Percentiles rank a stretch among this genome's conserved stretches.
Conservation (phyloP, 768 basidiomycete genomes). For the Pulveroboletus ravenelii region DNA sequence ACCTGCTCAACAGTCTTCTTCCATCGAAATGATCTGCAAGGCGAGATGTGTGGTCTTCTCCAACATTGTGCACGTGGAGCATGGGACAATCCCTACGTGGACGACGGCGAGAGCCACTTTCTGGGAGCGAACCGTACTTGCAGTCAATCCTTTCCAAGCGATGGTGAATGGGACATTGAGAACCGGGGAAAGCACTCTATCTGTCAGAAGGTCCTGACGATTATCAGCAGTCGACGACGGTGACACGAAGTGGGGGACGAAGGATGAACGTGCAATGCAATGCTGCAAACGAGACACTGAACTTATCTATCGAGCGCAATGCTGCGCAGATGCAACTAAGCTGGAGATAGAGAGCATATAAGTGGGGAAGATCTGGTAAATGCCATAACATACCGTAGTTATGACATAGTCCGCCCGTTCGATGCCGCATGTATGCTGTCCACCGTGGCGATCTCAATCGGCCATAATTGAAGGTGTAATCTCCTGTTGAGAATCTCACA, state of each 20-base stretch:
- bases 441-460: too few relatives aligned
- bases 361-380: neutral
- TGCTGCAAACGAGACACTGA: slow-evolving; percentile 36
- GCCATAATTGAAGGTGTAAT: too few relatives aligned
- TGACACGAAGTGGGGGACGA: slow-evolving; percentile 37
- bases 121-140: slow-evolving; percentile 50
- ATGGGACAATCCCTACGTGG: slow-evolving; percentile 58
- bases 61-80: slow-evolving; percentile 16
- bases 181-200: slow-evolving; percentile 32
- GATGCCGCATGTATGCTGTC: too few relatives aligned
- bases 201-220: slow-evolving; percentile 50
- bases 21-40: too few relatives aligned
- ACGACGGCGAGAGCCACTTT: slow-evolving; percentile 62
- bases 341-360: slow-evolving; percentile 27
- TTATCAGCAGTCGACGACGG: slow-evolving; percentile 37
- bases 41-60: too few relatives aligned
- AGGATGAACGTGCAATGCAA: slow-evolving; percentile 45
- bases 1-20: too few relatives aligned
- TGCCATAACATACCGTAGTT: too few relatives aligned
- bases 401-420: too few relatives aligned
- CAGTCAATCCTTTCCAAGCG: slow-evolving; percentile 35
- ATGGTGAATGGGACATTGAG: slow-evolving; percentile 35
- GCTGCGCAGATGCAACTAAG: slow-evolving; percentile 25
- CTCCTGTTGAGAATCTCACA: too few relatives aligned
- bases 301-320: slow-evolving; percentile 43